phyloP scores from a whole-genome alignment of 345 rosid genomes.

The Noccaea bulbosa region DNA sequence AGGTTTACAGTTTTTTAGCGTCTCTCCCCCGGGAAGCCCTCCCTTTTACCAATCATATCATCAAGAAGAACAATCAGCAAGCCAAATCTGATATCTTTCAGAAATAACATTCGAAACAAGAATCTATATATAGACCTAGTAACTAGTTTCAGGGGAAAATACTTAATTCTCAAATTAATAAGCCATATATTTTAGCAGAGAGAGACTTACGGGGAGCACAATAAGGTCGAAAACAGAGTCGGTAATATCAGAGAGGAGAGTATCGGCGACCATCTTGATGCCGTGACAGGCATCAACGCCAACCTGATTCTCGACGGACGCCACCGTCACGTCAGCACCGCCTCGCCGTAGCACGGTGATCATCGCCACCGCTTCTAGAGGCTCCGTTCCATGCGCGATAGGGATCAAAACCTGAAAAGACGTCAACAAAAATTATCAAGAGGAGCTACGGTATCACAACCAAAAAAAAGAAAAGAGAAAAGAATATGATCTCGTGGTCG shows the following conservation, averaged over 20 bases:
- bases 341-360: conserved; percentile 76
- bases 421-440: conserved; percentile 7
- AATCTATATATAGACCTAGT: background rate
- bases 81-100: background rate
- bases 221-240: conserved; percentile 71
- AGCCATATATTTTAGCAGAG: background rate
- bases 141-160: no score
- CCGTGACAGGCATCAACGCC: conserved; percentile 75
- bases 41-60: conserved; percentile 54
- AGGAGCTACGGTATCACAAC: conserved; percentile 20
- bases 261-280: conserved; percentile 81
- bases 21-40: conserved; percentile 89
- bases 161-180: background rate
- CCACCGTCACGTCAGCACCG: conserved; percentile 86
- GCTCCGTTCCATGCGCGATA: conserved; percentile 91
- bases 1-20: conserved; percentile 65
- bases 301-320: conserved; percentile 71
- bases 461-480: background rate
- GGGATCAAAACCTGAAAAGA: conserved; percentile 83
- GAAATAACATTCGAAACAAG: background rate
- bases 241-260: conserved; percentile 62
- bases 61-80: conserved; percentile 9
- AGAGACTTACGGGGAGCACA: conserved; percentile 64
- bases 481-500: background rate
- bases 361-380: conserved; percentile 89